Base-by-base conservation (phyloP, 2,329 filamentous ascomycete genomes). In the Epichloe sylvatica region DNA sequence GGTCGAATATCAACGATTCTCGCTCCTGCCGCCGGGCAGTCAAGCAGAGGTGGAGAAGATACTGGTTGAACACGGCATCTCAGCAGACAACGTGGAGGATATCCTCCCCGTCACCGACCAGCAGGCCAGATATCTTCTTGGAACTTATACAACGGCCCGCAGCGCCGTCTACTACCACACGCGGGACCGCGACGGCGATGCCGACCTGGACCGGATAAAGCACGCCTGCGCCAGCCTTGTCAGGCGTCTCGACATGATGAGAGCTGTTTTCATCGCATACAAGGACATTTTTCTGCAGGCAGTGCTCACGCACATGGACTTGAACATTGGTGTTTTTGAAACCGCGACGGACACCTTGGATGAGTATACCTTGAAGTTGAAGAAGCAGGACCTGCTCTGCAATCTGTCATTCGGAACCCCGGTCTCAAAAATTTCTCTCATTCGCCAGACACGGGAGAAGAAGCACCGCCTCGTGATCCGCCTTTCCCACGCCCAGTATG, bases 91-190 rank as follows among this genome's bases (percentile, higher is more conserved):
- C 2, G 17, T 49, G 12, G 23, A 49, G 12, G 47, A 45, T 15
- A 15, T 49, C 13, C 11, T 49, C 5, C 41, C 47, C 5, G 35
- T 49, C 12, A 49, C 47, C 12, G 40, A 49, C 47, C 41, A 49
- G 12, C 41, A 49, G 21, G 34, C 41, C n/a, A 13, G 47, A n/a
- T 49, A 49, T 34, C 40, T 49, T 30, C 47, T 49, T 30, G 36
- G 34, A 34, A 45, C 47, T 19, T 49, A 49, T 21, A 38, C 47
- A 9, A 37, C 21, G 33, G 40, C 47, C 34, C 47, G 47, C 6
- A 49, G 41, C 19, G 41, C 34, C 8, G 47, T 49, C n/a, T 49
- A 49, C 13, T 49, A 45, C 47, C 41, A 49, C 21, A 45, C 41
- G n/a, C 34, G 45, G n/a, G 47, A 49, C 19, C 41, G 40, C 11